phyloP scores from a whole-genome alignment of 371 early-diverging fungal genomes.

The Zychaea mexicana region DNA sequence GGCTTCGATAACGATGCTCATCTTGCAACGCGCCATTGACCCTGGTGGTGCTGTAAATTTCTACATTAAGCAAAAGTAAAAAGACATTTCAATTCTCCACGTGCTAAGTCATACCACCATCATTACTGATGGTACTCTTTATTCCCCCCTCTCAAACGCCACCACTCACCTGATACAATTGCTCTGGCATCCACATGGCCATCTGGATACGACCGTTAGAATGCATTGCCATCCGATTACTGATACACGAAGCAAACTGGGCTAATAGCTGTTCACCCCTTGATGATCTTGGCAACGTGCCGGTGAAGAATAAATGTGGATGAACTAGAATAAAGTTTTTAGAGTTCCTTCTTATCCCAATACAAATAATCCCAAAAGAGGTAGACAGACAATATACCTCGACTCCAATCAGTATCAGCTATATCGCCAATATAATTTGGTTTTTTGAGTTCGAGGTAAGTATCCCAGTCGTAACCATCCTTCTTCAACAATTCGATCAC shows the following conservation, averaged over 20 bases:
- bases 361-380: neutral
- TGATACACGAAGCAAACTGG: constrained; percentile 42
- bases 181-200: constrained; percentile 49
- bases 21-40: constrained; percentile 36
- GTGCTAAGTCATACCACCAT: neutral
- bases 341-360: neutral
- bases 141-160: too few species aligned
- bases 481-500: constrained; percentile 27
- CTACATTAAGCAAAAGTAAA: constrained; percentile 17
- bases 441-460: constrained; percentile 35
- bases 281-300: constrained; percentile 40
- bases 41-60: constrained; percentile 41
- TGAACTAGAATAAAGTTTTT: constrained; percentile 25
- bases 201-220: constrained; percentile 48
- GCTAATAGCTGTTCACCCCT: constrained; percentile 49
- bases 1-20: constrained; percentile 47
- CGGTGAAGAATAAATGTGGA: constrained; percentile 44
- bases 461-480: constrained; percentile 54
- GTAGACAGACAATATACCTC: constrained; percentile 21
- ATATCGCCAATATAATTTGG: constrained; percentile 30
- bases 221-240: constrained; percentile 47
- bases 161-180: constrained; percentile 25
- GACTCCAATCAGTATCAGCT: constrained; percentile 34
- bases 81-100: neutral
- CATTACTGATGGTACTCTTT: neutral